Conservation (phyloP, 2,329 filamentous ascomycete species). For the Aspergillus fumigatus region DNA sequence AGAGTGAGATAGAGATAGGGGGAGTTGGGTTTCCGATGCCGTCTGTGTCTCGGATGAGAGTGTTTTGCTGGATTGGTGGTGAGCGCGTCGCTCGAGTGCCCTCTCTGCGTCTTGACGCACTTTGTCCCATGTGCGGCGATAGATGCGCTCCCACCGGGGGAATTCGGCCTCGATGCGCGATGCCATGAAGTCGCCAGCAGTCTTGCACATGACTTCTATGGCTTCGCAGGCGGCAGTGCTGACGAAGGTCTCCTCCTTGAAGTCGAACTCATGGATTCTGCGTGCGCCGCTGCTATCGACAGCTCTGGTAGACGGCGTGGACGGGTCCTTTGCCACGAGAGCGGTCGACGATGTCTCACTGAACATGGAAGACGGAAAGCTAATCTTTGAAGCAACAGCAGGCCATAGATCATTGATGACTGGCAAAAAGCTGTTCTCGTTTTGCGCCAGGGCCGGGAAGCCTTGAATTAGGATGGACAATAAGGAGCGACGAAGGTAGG, state of each 20-base stretch:
- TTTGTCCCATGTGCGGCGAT: constrained; percentile 34
- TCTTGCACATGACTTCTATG: constrained; percentile 62
- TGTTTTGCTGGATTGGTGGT: constrained; percentile 12
- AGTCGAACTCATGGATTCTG: constrained; percentile 19
- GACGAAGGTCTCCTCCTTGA: constrained; percentile 47
- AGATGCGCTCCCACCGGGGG: constrained; percentile 39
- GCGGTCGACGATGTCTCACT: constrained; percentile 44
- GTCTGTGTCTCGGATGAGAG: not conserved
- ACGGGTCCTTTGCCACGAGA: constrained; percentile 15
- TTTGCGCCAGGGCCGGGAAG: constrained; percentile 63
- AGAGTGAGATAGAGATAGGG: constrained; percentile 19
- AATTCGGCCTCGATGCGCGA: constrained; percentile 70
- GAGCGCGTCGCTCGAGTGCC: constrained; percentile 28
- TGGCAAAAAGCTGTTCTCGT: constrained; percentile 82
- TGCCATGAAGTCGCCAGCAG: constrained; percentile 76
- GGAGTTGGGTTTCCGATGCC: not conserved
- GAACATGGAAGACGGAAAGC: constrained; percentile 48
- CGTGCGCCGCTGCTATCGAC: constrained; percentile 52
- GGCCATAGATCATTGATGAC: constrained; percentile 91
- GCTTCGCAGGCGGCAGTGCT: constrained; percentile 65
- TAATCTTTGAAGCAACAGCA: constrained; percentile 51
- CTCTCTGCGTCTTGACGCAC: constrained; percentile 35
- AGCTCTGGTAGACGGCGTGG: constrained; percentile 38
- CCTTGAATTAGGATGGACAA: constrained; percentile 72
- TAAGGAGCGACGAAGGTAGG: constrained; percentile 71